These are phyloP conservation scores for Clathrus columnatus DNA, from an alignment of 768 basidiomycete genomes.

Conservation along the genomic window DNA sequence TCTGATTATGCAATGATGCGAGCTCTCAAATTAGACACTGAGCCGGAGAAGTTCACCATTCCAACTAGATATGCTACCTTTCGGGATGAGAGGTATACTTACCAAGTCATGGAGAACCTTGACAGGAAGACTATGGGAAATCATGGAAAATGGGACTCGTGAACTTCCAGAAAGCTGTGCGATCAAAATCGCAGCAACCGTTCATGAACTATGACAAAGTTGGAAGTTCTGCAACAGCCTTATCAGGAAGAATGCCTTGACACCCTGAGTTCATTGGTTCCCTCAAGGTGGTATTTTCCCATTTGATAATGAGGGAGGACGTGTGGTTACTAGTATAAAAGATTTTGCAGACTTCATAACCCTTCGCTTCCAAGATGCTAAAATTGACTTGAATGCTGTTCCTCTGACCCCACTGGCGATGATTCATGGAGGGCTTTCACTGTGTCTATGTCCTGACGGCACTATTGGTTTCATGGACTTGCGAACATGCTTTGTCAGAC, in stretches of 20 bases:
- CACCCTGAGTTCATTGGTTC: neutral
- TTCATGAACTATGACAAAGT: neutral
- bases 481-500: no score
- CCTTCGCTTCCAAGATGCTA: no score
- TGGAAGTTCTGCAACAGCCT: neutral
- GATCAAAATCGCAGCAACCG: neutral
- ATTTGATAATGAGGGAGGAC: neutral
- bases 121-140: neutral
- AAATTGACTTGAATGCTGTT: no score
- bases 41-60: neutral
- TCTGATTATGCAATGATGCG: no score
- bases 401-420: no score
- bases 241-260: neutral
- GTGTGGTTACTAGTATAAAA: no score
- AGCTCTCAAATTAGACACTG: neutral
- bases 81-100: neutral
- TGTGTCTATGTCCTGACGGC: no score
- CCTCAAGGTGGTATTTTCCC: neutral
- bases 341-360: no score
- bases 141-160: neutral
- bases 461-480: no score
- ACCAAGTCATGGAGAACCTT: neutral
- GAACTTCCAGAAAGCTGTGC: neutral
- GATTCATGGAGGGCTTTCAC: no score
- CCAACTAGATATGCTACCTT: neutral